Evolutionary conservation across 148 eudicot genomes (phyloP).

Genomic region (Amaranthus hypochondriacus): DNA sequence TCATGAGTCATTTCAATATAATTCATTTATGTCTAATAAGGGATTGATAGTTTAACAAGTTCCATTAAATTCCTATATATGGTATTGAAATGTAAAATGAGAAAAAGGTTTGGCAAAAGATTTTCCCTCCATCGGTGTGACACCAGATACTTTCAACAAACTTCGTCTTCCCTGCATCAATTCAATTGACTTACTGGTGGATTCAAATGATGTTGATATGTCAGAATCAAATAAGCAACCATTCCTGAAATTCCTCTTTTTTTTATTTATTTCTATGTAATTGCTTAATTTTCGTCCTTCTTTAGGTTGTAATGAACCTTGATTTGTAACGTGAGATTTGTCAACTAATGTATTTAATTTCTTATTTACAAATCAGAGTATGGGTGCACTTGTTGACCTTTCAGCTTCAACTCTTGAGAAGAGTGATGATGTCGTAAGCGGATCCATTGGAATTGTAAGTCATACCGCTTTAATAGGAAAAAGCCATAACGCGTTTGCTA

Average conservation of each 20-base stretch:
- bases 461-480: background rate
- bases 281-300: background rate
- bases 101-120: background rate
- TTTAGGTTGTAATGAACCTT: background rate
- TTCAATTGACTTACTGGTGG: background rate
- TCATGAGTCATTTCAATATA: no score
- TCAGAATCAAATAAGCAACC: background rate
- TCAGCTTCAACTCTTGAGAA: constrained; percentile 52
- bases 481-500: background rate
- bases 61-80: background rate
- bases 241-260: background rate
- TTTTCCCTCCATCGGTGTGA: background rate
- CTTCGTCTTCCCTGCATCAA: background rate
- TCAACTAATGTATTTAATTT: constrained; percentile 1
- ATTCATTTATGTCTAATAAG: background rate
- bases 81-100: background rate
- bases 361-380: constrained; percentile 44
- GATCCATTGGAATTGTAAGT: constrained; percentile 42
- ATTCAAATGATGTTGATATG: background rate
- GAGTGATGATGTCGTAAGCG: constrained; percentile 40
- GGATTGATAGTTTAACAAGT: background rate
- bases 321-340: background rate
- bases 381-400: constrained; percentile 61
- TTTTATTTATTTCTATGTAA: background rate
- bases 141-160: background rate